Base-by-base conservation (phyloP, 2,329 filamentous ascomycete species). In the Fusarium poae region DNA sequence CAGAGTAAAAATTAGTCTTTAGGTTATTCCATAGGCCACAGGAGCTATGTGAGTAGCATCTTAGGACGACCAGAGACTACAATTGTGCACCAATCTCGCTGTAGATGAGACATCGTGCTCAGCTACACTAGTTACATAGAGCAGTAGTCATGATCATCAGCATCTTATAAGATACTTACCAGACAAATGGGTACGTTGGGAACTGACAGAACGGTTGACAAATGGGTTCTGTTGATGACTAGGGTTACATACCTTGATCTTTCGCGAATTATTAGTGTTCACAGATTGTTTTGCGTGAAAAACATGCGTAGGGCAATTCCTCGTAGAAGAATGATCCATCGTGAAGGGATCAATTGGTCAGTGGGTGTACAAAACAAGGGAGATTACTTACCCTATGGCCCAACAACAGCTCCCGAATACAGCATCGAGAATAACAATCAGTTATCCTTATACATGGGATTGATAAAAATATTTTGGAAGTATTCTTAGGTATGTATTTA, bases 401-500 rank as follows among this genome's bases (percentile, higher is more conserved):
- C 6, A 5, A 11, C 10, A 6, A 30, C 5, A 32, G n/a, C 10
- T 39, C n/a, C 9, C 7, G 3, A 6, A 20, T 7, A 39, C n/a
- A 39, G 11, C 3, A 13, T 20, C 7, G n/a, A 12, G 11, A 39
- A 13, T 6, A 20, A 39, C 6, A 12, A 39, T 7, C 6, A 11
- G 5, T 6, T 20, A 11, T 20, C 0, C 10, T 4, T 20, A 4
- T 13, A 39, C 3, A 13, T 5, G 11, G 10, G 3, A 8, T 20
- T 2, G 12, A 39, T 39, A 20, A 10, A 3, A 13, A 39, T 20
- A 13, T 3, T 13, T 6, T 35, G 11, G 13, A 4, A 20, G 13
- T 7, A 13, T 20, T 20, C 3, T 39, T 6, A 5, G 4, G 16
- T 35, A 9, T 9, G 4, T 5, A 34, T 18, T 35, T 10, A 2